phyloP scores from a whole-genome alignment of 2,329 filamentous ascomycete genomes.

The Colletotrichum higginsianum region DNA sequence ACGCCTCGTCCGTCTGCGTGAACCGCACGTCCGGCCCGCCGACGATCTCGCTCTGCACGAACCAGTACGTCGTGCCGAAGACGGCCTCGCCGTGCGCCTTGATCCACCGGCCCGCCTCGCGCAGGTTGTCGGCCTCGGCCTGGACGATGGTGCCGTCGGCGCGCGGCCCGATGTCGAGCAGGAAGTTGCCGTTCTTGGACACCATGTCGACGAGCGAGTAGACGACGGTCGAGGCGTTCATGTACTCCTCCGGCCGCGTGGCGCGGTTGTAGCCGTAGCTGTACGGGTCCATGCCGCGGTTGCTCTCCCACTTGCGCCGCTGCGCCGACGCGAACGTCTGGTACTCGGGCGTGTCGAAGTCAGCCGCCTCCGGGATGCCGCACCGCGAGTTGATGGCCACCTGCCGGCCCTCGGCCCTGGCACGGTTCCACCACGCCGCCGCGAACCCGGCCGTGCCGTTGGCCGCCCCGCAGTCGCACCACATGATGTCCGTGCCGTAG shows the following conservation, averaged over 20 bases:
- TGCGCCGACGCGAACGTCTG: conserved; percentile 58
- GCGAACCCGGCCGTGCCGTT: conserved; percentile 60
- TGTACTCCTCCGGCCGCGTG: conserved; percentile 63
- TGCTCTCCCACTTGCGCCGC: conserved; percentile 71
- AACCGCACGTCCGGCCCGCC: conserved; percentile 59
- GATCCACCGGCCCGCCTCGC: conserved; percentile 69
- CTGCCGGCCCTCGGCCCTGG: conserved; percentile 58
- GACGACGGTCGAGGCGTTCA: conserved; percentile 66
- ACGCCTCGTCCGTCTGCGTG: conserved; percentile 66
- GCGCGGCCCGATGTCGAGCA: conserved; percentile 70
- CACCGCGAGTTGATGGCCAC: conserved; percentile 71
- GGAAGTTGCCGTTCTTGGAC: conserved; percentile 69
- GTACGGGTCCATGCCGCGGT: conserved; percentile 72
- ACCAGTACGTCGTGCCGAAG: conserved; percentile 71
- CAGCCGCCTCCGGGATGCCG: conserved; percentile 59
- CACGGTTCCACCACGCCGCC: conserved; percentile 58
- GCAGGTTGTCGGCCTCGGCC: conserved; percentile 62
- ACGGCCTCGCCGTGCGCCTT: conserved; percentile 67
- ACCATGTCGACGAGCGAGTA: conserved; percentile 66
- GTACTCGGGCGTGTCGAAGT: conserved; percentile 74
- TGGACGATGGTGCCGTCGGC: conserved; percentile 69
- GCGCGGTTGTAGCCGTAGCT: conserved; percentile 73
- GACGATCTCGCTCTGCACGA: conserved; percentile 60
- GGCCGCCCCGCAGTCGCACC: conserved; percentile 63
- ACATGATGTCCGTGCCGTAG: conserved; percentile 64